These are phyloP conservation scores for Vicia sativa DNA, from an alignment of 306 rosid genomes.

Conservation along the genomic window DNA sequence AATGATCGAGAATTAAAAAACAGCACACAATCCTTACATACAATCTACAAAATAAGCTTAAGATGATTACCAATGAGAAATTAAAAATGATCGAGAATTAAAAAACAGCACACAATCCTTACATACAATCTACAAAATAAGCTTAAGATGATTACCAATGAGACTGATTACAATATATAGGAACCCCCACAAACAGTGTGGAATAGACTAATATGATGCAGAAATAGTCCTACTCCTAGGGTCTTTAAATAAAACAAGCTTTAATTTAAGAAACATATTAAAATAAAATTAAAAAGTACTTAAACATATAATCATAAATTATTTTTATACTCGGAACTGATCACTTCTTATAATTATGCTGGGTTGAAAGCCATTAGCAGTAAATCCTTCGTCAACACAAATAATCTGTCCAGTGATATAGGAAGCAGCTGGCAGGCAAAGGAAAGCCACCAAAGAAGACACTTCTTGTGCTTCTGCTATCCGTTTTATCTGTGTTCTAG, in stretches of 20 bases:
- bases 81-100: no score
- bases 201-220: not conserved
- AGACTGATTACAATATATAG: not conserved
- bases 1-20: no score
- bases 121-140: no score
- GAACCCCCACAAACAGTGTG: not conserved
- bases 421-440: constrained; percentile 16
- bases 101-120: no score
- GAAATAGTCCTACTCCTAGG: not conserved
- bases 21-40: no score
- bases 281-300: not conserved
- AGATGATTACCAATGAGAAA: no score
- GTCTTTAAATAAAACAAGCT: not conserved
- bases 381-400: constrained; percentile 6
- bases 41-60: no score
- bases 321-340: not conserved
- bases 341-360: constrained; percentile 18
- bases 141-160: no score
- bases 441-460: not conserved
- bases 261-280: not conserved
- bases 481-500: constrained; percentile 63
- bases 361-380: constrained; percentile 31
- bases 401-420: not conserved
- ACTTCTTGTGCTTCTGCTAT: constrained; percentile 50
- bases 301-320: not conserved